Conservation (phyloP, 2,329 filamentous ascomycete species). For the Aschersonia sp. region DNA sequence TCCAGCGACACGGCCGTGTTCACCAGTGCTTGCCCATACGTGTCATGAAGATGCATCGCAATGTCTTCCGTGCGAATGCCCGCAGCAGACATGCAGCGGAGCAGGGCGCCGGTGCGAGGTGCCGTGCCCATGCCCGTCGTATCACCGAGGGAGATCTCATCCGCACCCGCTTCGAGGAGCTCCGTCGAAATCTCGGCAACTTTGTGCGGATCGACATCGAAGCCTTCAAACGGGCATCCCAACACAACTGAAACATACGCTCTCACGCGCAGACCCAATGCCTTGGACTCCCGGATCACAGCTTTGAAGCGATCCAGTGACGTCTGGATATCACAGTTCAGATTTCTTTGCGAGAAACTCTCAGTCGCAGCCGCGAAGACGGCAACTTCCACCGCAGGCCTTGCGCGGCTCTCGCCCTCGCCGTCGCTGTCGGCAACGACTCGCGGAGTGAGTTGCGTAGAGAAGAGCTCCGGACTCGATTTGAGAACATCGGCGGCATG, state of each 20-base stretch:
- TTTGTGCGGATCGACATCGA: slow-evolving; percentile 45
- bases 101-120: slow-evolving; percentile 49
- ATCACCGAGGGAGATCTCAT: slow-evolving; percentile 81
- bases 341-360: slow-evolving; percentile 65
- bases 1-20: slow-evolving; percentile 67
- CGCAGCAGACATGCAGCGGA: slow-evolving; percentile 49
- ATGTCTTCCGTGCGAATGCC: slow-evolving; percentile 56
- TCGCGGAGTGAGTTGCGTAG: slow-evolving; percentile 33
- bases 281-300: slow-evolving; percentile 55
- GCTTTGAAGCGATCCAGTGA: slow-evolving; percentile 56
- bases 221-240: slow-evolving; percentile 63
- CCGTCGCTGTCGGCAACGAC: slow-evolving; percentile 10
- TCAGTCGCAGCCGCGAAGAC: slow-evolving; percentile 77
- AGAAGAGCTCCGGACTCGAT: slow-evolving; percentile 31
- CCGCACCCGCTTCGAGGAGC: slow-evolving; percentile 73
- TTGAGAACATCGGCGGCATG: slow-evolving; percentile 42
- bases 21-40: slow-evolving; percentile 72
- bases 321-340: slow-evolving; percentile 65
- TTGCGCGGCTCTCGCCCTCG: slow-evolving; percentile 17
- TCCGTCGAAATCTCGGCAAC: slow-evolving; percentile 53
- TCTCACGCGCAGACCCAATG: slow-evolving; percentile 50
- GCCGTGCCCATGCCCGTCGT: slow-evolving; percentile 84
- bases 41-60: slow-evolving; percentile 81
- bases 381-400: slow-evolving; percentile 51
- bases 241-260: slow-evolving; percentile 73